These are phyloP conservation scores for Stenogyne calaminthoides DNA, from an alignment of 305 asterid species.

Conservation along the genomic window DNA sequence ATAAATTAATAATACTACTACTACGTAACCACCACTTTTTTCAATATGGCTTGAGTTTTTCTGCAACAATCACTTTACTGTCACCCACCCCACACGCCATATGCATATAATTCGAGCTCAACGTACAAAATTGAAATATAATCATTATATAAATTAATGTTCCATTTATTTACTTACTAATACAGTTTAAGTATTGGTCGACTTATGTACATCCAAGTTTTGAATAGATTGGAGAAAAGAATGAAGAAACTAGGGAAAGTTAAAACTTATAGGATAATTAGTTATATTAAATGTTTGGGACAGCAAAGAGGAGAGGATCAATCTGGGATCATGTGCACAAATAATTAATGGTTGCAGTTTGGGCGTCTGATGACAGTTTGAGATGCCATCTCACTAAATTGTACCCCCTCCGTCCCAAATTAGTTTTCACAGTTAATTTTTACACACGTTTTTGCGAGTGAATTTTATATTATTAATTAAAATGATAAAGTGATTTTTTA, in stretches of 20 bases:
- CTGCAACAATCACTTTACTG: neutral
- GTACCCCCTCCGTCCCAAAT: no score
- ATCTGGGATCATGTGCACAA: slow-evolving; percentile 60
- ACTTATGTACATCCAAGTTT: neutral
- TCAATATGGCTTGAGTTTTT: neutral
- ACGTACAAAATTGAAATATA: neutral
- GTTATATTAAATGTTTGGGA: slow-evolving; percentile 1
- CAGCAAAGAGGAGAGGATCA: slow-evolving; percentile 38
- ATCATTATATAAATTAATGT: neutral
- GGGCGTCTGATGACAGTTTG: slow-evolving; percentile 35
- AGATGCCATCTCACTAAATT: slow-evolving; percentile 34
- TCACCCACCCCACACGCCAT: slow-evolving; percentile 12
- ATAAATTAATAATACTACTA: neutral
- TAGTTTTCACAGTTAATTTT: no score
- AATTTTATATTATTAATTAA: neutral
- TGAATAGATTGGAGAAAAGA: neutral
- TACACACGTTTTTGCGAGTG: no score
- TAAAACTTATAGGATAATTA: neutral
- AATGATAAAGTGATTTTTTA: no score
- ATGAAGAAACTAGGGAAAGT: slow-evolving; percentile 2
- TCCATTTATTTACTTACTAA: neutral
- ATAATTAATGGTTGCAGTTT: slow-evolving; percentile 29
- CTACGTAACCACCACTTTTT: slow-evolving; percentile 12
- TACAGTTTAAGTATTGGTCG: neutral
- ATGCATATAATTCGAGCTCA: neutral